Conservation (phyloP, 108 stramenopile genomes). For the Skeletonema costatum region DNA sequence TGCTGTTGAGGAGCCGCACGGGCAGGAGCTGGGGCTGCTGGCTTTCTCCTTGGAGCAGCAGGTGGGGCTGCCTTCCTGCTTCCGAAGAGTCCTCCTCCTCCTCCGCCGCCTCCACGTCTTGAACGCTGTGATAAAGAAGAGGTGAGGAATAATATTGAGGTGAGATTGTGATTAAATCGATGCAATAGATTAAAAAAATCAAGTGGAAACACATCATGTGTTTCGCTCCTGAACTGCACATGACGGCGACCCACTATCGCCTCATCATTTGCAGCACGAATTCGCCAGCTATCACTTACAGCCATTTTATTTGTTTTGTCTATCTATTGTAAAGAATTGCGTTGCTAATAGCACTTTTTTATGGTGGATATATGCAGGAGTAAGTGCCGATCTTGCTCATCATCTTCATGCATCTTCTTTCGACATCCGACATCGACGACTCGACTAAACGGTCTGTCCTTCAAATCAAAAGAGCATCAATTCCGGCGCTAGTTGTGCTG, state of each 20-base stretch:
- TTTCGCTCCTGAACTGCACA: not conserved
- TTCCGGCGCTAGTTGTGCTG: too few relatives aligned
- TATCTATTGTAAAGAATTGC: not conserved
- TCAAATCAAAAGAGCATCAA: too few relatives aligned
- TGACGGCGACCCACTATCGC: not conserved
- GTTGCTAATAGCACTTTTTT: not conserved
- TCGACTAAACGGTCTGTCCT: too few relatives aligned
- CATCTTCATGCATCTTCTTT: too few relatives aligned
- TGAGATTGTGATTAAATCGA: not conserved
- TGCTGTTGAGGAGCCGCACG: constrained; percentile 21
- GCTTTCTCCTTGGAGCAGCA: constrained; percentile 16
- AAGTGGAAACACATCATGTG: not conserved
- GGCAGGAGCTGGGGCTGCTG: constrained; percentile 41
- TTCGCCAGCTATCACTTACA: constrained; percentile 16
- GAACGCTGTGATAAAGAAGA: constrained; percentile 28
- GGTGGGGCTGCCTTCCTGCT: not conserved
- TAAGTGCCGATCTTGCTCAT: not conserved
- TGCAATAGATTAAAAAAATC: too few relatives aligned
- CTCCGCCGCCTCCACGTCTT: constrained; percentile 23
- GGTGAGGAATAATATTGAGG: not conserved
- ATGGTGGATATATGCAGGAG: not conserved
- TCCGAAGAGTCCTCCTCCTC: constrained; percentile 39
- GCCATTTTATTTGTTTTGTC: constrained; percentile 14
- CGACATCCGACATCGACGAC: too few relatives aligned
- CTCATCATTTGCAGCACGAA: not conserved